Conservation (phyloP, 108 stramenopile genomes). For the Cylindrotheca closterium region DNA sequence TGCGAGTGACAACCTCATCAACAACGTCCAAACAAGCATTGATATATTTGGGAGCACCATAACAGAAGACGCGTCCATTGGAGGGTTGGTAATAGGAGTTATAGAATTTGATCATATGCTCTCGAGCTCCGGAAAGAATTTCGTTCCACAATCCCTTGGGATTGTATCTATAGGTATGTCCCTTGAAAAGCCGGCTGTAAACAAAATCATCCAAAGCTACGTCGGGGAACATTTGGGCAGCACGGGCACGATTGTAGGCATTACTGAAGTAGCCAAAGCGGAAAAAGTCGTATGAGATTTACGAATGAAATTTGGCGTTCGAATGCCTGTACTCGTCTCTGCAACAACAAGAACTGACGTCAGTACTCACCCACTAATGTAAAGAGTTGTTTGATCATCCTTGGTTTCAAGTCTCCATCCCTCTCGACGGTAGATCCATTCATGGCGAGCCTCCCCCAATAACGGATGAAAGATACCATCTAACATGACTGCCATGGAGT, state of each 20-base stretch:
- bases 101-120: slow-evolving; percentile 88
- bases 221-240: slow-evolving; percentile 87
- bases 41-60: slow-evolving; percentile 83
- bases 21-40: slow-evolving; percentile 39
- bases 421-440: slow-evolving; percentile 88
- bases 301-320: no score
- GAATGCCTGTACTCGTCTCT: no score
- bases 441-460: slow-evolving; percentile 63
- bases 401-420: slow-evolving; percentile 92
- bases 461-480: slow-evolving; percentile 93
- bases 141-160: slow-evolving; percentile 86
- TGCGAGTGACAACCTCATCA: neutral
- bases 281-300: no score
- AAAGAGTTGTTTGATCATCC: slow-evolving; percentile 32
- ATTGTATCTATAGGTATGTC: slow-evolving; percentile 80
- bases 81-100: slow-evolving; percentile 88
- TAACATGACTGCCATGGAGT: slow-evolving; percentile 87
- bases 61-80: slow-evolving; percentile 91
- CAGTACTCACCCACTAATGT: slow-evolving; percentile 92
- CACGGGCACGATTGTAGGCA: slow-evolving; percentile 90
- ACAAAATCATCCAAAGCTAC: slow-evolving; percentile 60
- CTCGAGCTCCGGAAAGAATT: slow-evolving; percentile 80
- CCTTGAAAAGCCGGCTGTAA: slow-evolving; percentile 83
- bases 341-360: no score
- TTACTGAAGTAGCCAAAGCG: no score